Percentiles rank a stretch among this genome's conserved stretches.
phyloP scores from a whole-genome alignment of 148 eudicot genomes.

The Hydrangea macrophylla region DNA sequence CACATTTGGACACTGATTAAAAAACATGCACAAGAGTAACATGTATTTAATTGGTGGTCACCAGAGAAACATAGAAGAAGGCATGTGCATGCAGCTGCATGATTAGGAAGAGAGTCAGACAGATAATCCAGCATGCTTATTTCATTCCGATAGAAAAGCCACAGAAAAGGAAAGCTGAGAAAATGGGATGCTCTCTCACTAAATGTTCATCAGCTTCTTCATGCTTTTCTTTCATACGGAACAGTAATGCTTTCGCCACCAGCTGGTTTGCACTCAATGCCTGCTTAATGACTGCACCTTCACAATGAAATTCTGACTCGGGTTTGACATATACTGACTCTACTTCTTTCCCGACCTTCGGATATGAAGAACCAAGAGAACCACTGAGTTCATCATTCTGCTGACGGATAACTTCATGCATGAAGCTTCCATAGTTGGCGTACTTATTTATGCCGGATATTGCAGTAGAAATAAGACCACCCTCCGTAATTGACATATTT shows the following conservation, averaged over 20 bases:
- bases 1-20: too few relatives aligned
- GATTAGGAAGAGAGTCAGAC: too few relatives aligned
- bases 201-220: slow-evolving; percentile 82
- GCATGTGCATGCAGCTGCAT: too few relatives aligned
- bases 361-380: slow-evolving; percentile 21
- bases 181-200: slow-evolving; percentile 37
- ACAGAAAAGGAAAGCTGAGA: neutral
- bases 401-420: slow-evolving; percentile 36
- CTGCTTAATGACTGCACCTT: slow-evolving; percentile 28
- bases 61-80: too few relatives aligned
- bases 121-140: too few relatives aligned
- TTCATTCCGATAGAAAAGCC: too few relatives aligned
- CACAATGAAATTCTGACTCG: slow-evolving; percentile 19
- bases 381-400: slow-evolving; percentile 29
- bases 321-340: slow-evolving; percentile 25
- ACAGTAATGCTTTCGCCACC: slow-evolving; percentile 90
- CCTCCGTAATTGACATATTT: slow-evolving; percentile 46
- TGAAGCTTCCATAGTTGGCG: slow-evolving; percentile 75
- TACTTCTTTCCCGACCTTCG: slow-evolving; percentile 25
- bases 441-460: slow-evolving; percentile 73
- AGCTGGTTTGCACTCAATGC: slow-evolving; percentile 83
- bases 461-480: slow-evolving; percentile 59
- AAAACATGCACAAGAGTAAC: too few relatives aligned
- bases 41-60: too few relatives aligned
- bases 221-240: slow-evolving; percentile 84